These are phyloP conservation scores for Danielozyma ontarioensis DNA, from an alignment of 805 yeast species.

Conservation along the genomic window DNA sequence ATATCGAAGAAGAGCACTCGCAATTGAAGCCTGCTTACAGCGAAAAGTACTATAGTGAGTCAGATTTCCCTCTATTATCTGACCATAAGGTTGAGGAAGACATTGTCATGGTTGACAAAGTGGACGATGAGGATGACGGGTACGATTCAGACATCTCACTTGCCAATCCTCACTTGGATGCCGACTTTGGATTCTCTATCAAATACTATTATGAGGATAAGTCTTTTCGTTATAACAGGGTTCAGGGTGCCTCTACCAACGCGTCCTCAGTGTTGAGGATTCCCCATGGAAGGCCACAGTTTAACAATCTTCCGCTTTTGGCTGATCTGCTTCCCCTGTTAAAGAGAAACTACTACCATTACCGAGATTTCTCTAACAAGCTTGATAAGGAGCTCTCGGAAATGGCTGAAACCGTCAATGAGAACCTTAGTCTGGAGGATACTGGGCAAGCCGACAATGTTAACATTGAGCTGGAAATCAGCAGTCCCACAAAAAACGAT, in stretches of 20 bases:
- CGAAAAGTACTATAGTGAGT: constrained; percentile 13
- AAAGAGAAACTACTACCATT: constrained; percentile 29
- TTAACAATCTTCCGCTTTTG: constrained; percentile 35
- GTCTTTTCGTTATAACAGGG: constrained; percentile 12
- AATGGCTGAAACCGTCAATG: background rate
- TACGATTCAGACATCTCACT: constrained; percentile 45
- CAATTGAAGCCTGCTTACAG: constrained; percentile 12
- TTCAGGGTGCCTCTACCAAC: constrained; percentile 2
- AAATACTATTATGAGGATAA: constrained; percentile 33
- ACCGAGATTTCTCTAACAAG: constrained; percentile 15
- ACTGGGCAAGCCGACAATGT: background rate
- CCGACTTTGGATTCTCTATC: constrained; percentile 44
- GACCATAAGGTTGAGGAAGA: constrained; percentile 11
- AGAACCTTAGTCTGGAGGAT: background rate
- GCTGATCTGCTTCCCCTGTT: constrained; percentile 21
- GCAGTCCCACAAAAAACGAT: background rate
- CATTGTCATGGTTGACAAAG: constrained; percentile 12
- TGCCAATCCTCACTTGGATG: constrained; percentile 49
- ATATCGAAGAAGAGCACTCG: constrained; percentile 17
- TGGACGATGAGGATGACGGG: constrained; percentile 22
- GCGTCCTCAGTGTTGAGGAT: constrained; percentile 28
- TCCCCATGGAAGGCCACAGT: constrained; percentile 40
- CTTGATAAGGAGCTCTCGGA: constrained; percentile 10
- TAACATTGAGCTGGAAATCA: background rate
- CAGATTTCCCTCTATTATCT: constrained; percentile 35